Base-by-base conservation (phyloP, 371 early-diverging fungal genomes). In the Mortierella sp. region DNA sequence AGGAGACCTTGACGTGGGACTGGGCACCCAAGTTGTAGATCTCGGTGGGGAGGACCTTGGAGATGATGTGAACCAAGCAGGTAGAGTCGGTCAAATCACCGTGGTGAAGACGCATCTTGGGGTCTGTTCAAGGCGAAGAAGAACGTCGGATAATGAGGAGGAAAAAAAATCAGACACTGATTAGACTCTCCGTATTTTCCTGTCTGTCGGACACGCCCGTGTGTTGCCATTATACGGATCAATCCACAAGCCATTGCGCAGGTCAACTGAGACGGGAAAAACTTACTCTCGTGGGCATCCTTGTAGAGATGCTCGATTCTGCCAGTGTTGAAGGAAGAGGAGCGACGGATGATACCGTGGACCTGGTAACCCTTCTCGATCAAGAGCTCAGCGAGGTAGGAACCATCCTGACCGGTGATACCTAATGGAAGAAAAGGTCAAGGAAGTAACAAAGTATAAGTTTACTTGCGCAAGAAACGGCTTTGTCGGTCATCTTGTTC, bases 11-110 rank as follows among this genome's bases (percentile, higher is more conserved):
- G 85, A 96, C 96, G 79, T 95, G 95, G 53, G 93, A 93, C 82
- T 93, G 93, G 47, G 94, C 93, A 73, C 91, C 93, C 85, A 94
- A 89, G 86, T 94, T 95, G 86, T 95, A 94, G 52, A 94, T 87
- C 83, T 94, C 96, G 43, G 92, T 93, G 34, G 96, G 95, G 65
- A 93, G 92, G 45, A 95, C 91, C 74, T 93, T 89, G 40, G 92
- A 87, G 58, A 95, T 89, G 73, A 96, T 94, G 82, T 93, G 91
- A 29, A 94, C 94, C 58, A 96, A 85, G 85, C 93, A 93, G 19
- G 95, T 94, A 8, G 95, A 92, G 80, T 96, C 96, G 29, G 95
- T 94, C 86, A 96, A 88, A 85, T 96, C 96, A 85, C 96, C 96
- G 86, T 95, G 91, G 86, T 96, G 96, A 64, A 96, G 91, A 70